These are phyloP conservation scores for Pinus albicaulis DNA, from an alignment of 75 land plant genomes.

Conservation along the genomic window DNA sequence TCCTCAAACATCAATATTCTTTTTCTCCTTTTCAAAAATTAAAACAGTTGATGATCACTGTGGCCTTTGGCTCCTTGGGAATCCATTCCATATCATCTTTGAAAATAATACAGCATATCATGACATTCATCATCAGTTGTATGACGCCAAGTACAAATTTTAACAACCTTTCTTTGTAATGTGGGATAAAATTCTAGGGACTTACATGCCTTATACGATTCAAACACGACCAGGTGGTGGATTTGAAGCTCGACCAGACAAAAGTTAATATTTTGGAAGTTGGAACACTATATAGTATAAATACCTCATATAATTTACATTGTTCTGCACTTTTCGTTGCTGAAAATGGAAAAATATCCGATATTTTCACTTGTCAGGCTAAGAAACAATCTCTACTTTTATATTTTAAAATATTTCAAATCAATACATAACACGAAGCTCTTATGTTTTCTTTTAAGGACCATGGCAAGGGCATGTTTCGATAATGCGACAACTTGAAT, in stretches of 20 bases:
- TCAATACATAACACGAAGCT: too few relatives aligned
- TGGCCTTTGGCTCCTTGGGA: slow-evolving; percentile 40
- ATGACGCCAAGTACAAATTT: slow-evolving; percentile 48
- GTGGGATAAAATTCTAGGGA: slow-evolving; percentile 47
- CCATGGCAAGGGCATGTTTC: too few relatives aligned
- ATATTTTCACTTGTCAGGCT: too few relatives aligned
- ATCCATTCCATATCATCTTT: slow-evolving; percentile 40
- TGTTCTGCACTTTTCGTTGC: too few relatives aligned
- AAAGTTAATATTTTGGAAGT: too few relatives aligned
- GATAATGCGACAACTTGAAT: too few relatives aligned
- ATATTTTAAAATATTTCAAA: too few relatives aligned
- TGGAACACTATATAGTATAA: too few relatives aligned
- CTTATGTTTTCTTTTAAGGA: too few relatives aligned
- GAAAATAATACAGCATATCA: slow-evolving; percentile 47
- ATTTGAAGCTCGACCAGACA: slow-evolving; percentile 30
- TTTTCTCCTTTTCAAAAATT: slow-evolving; percentile 44
- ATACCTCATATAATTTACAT: too few relatives aligned
- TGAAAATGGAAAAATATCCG: too few relatives aligned
- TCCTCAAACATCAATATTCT: slow-evolving; percentile 37
- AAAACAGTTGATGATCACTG: slow-evolving; percentile 52
- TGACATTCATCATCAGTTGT: slow-evolving; percentile 44
- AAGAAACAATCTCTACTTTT: too few relatives aligned
- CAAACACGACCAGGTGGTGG: slow-evolving; percentile 35
- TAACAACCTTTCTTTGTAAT: slow-evolving; percentile 43
- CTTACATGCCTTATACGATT: slow-evolving; percentile 36